Conservation (phyloP, 768 basidiomycete species). For the Tricholomella constricta region DNA sequence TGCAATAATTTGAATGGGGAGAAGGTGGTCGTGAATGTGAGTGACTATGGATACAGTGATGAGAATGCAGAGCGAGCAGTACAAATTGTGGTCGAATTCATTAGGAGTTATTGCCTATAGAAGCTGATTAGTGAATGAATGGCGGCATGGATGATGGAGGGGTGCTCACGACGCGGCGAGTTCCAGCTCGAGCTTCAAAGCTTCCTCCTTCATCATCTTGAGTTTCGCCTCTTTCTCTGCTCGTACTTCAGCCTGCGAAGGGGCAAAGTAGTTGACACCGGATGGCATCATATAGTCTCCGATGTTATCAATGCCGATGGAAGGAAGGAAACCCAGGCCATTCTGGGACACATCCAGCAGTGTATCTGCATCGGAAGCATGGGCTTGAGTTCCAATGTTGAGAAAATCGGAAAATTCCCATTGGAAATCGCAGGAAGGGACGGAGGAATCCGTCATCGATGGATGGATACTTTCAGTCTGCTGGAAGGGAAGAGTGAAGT, state of each 20-base stretch:
- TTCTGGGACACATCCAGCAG: not conserved
- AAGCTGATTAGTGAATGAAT: no score
- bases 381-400: not conserved
- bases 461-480: not conserved
- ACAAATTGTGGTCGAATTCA: not conserved
- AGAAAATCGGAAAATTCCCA: not conserved
- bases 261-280: not conserved
- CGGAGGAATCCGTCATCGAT: not conserved
- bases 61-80: not conserved
- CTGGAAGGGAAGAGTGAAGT: not conserved
- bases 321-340: not conserved
- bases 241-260: conserved; percentile 12
- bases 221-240: conserved; percentile 33
- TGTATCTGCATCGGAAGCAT: not conserved
- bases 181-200: conserved; percentile 34
- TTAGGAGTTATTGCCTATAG: not conserved
- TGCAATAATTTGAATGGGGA: conserved; percentile 1
- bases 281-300: not conserved
- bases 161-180: conserved; percentile 21
- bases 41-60: conserved; percentile 15
- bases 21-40: not conserved
- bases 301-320: not conserved
- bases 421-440: not conserved
- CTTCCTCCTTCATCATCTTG: conserved; percentile 33
- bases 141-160: not conserved